Conservation (phyloP, 345 rosid species). For the Eucalyptus erythrocorys region DNA sequence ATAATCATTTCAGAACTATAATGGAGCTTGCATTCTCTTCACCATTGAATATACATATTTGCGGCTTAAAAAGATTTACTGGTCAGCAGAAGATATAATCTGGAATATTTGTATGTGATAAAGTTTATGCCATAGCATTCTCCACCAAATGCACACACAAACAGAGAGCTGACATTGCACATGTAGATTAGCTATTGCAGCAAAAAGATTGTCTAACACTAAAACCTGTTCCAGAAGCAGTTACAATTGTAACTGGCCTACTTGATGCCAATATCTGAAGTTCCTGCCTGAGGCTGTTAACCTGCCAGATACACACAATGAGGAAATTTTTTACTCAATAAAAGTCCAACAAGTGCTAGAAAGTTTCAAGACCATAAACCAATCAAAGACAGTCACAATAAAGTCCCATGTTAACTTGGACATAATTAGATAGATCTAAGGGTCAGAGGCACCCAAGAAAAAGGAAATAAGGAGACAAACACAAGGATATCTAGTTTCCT, state of each 20-base stretch:
- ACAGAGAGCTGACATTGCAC: not conserved
- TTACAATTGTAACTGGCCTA: slow-evolving; percentile 61
- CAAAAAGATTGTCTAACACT: not conserved
- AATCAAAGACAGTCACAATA: not conserved
- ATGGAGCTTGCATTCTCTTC: not conserved
- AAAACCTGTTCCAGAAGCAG: slow-evolving; percentile 60
- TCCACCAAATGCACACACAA: not conserved
- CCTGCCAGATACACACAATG: slow-evolving; percentile 23
- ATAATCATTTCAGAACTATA: not conserved
- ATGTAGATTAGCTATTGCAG: not conserved
- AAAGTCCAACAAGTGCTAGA: not conserved
- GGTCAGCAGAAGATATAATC: not conserved
- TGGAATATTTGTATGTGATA: not conserved
- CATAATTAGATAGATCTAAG: not conserved
- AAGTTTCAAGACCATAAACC: not conserved
- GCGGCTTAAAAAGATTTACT: not conserved
- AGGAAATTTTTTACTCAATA: not conserved
- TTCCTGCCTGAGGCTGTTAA: slow-evolving; percentile 60
- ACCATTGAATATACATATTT: not conserved
- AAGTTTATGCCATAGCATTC: not conserved
- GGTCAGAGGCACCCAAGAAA: not conserved
- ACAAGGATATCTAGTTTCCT: not conserved
- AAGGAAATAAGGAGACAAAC: not conserved
- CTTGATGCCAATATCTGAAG: slow-evolving; percentile 45
- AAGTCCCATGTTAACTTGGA: not conserved